phyloP scores from a whole-genome alignment of 345 rosid genomes.

The Dipteronia dyeriana region DNA sequence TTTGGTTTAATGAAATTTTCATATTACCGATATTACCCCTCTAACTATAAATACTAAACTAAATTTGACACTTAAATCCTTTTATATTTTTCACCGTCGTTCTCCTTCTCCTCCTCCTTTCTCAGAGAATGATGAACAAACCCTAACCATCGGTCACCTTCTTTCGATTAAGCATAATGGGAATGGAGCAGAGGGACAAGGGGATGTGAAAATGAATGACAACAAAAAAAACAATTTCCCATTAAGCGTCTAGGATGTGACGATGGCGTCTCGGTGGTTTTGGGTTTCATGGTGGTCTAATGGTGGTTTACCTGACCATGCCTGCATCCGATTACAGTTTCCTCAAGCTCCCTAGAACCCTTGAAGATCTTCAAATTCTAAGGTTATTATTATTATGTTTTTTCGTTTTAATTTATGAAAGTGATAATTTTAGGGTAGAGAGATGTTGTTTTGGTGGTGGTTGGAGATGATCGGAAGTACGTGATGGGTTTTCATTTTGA shows the following conservation, averaged over 20 bases:
- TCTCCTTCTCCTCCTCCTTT: too few relatives aligned
- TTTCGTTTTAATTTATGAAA: neutral
- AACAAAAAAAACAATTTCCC: constrained; percentile 33
- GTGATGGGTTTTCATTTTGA: neutral
- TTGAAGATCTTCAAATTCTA: constrained; percentile 86
- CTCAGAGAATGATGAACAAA: too few relatives aligned
- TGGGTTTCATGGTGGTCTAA: constrained; percentile 55
- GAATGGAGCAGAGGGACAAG: constrained; percentile 18
- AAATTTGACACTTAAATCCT: too few relatives aligned
- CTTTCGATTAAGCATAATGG: too few relatives aligned
- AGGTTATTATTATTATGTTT: constrained; percentile 39
- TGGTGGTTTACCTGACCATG: constrained; percentile 81
- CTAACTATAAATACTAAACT: too few relatives aligned
- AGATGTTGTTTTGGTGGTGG: neutral
- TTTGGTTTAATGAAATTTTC: too few relatives aligned
- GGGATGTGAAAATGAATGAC: constrained; percentile 5
- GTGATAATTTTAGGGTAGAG: neutral
- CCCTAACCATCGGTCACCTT: too few relatives aligned
- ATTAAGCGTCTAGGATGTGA: constrained; percentile 69
- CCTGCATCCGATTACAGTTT: constrained; percentile 91
- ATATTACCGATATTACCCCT: too few relatives aligned
- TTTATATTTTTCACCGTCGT: too few relatives aligned
- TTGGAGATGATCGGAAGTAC: neutral
- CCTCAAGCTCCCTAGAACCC: constrained; percentile 88
- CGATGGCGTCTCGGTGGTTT: constrained; percentile 58